phyloP scores from a whole-genome alignment of 805 yeast species.

The Candida xiaguanensis region DNA sequence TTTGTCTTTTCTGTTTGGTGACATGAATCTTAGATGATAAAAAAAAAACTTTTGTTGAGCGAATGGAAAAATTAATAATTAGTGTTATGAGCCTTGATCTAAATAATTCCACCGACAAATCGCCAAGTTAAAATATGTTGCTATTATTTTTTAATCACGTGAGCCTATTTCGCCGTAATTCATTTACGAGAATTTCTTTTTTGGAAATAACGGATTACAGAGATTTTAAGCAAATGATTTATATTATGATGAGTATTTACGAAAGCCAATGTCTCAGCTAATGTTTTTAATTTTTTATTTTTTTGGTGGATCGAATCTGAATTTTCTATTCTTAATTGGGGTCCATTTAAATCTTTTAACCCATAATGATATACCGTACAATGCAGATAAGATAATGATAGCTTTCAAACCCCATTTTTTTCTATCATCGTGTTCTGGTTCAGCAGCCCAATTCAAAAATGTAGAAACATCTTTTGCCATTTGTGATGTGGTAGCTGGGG shows the following conservation, averaged over 20 bases:
- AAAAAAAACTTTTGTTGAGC: not conserved
- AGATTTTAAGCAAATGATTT: not conserved
- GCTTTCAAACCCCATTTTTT: conserved; percentile 96
- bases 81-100: not conserved
- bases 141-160: not conserved
- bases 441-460: conserved; percentile 97
- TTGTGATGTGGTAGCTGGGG: conserved; percentile 97
- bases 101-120: not conserved
- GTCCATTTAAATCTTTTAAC: conserved; percentile 99
- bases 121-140: conserved; percentile 1
- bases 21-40: not conserved
- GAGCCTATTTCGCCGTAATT: not conserved
- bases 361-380: conserved; percentile 81
- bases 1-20: not conserved
- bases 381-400: conserved; percentile 67
- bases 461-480: conserved; percentile 98
- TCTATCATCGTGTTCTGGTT: conserved; percentile 98
- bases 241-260: not conserved
- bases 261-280: no score
- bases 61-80: not conserved
- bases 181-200: not conserved
- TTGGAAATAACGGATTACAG: no score
- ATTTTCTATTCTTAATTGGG: conserved; percentile 91
- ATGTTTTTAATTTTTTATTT: no score
- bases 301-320: conserved; percentile 89